Evolutionary conservation across 352 stramenopile genomes (phyloP).

Genomic region (Hyaloperonospora arabidopsidis): DNA sequence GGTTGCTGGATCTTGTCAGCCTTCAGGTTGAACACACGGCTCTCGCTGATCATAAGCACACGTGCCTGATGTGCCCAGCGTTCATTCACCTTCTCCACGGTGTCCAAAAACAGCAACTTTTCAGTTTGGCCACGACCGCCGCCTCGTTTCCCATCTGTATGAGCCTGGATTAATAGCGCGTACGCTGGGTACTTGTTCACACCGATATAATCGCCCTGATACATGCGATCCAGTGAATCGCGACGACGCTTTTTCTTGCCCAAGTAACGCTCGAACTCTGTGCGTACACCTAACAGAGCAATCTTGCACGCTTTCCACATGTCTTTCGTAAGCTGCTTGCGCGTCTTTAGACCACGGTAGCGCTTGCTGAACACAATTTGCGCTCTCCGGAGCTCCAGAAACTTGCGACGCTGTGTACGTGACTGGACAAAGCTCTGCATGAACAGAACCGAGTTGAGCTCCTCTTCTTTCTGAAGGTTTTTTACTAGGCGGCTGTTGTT

Average conservation of each 20-base stretch:
- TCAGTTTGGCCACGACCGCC: conserved; percentile 24
- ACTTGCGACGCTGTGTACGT: conserved; percentile 38
- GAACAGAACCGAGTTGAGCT: conserved; percentile 63
- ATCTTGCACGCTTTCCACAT: conserved; percentile 69
- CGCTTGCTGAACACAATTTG: conserved; percentile 74
- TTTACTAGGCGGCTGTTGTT: conserved; percentile 39
- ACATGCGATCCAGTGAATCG: conserved; percentile 65
- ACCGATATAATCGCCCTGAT: conserved; percentile 75
- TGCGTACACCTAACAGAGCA: conserved; percentile 66
- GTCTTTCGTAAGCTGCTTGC: conserved; percentile 55
- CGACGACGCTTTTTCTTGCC: conserved; percentile 82
- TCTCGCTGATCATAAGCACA: conserved; percentile 68
- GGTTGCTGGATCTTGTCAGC: conserved; percentile 77
- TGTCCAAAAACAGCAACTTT: conserved; percentile 62
- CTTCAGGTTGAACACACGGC: conserved; percentile 79
- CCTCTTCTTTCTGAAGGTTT: conserved; percentile 50
- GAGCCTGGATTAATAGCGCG: conserved; percentile 48
- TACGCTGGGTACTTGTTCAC: conserved; percentile 65
- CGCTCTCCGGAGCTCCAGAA: conserved; percentile 48
- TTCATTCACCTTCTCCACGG: conserved; percentile 80
- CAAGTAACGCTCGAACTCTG: conserved; percentile 77
- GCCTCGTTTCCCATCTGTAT: conserved; percentile 29
- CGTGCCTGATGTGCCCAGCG: conserved; percentile 72
- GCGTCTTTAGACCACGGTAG: conserved; percentile 66
- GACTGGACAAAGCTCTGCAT: conserved; percentile 67